Evolutionary conservation across 805 yeast species (phyloP), one percentile per base, ranked within the genome.

Genomic region (Henningerozyma blattae): DNA sequence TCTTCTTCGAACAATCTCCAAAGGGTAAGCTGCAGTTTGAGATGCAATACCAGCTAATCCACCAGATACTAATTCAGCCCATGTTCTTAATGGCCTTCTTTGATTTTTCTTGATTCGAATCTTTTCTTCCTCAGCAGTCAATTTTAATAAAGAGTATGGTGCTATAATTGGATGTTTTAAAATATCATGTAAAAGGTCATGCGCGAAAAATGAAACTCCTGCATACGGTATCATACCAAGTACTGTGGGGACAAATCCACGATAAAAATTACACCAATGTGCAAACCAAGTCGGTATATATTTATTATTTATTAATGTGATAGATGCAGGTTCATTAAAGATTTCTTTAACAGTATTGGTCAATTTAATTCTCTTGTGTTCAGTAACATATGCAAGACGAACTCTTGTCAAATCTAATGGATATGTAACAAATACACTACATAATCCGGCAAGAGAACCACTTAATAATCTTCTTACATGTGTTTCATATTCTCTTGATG

Each of bases 181-280:
- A 2, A 87, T 48, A 58, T 91, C 98, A 58, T 89, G 97, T 37
- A 87, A 65, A 36, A 76, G 54, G 60, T 91, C 98, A 58, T 91
- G 97, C 4, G 95, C 82, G 60, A 86, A 82, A 50, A 91, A 91
- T 3, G 95, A 83, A 3, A 89, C 96, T 9, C 98, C 98, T 1
- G 98, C 98, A 54, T 91, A 91, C 1, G 98, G 98, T 16, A 91
- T 67, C 94, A 91, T 87, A 9, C 98, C 98, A 27, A 87, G 48
- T 30, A 91, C 77, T 0, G 98, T 91, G 15, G 98, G 95, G 6
- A 81, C 72, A 57, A 89, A 91, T 2, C 98, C 98, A 37, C 96
- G 68, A 59, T 89, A 91, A 56, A 87, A 91, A 60, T 87, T 89
- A 15, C 56, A 51, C 60, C 59, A 54, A 32, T 55, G 59, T 9